Percentiles rank a stretch among this genome's conserved stretches.
These are phyloP conservation scores for Paxillus rubicundulus DNA, from an alignment of 768 basidiomycete species.

Conservation along the genomic window DNA sequence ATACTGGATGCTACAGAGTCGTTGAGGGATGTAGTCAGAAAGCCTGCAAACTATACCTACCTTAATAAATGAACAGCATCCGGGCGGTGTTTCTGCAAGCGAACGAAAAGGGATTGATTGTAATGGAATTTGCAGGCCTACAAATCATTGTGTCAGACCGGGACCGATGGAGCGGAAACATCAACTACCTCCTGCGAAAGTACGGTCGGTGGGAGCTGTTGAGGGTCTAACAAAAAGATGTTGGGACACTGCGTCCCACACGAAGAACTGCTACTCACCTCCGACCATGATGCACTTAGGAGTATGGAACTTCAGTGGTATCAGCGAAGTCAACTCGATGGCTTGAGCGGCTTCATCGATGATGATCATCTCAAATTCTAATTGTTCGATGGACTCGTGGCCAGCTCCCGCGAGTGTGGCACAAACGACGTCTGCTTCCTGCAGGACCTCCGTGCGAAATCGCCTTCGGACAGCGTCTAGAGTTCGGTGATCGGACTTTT, in stretches of 20 bases:
- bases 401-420: conserved; percentile 91
- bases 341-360: conserved; percentile 99
- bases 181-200: conserved; percentile 54
- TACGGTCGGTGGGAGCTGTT: conserved; percentile 95
- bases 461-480: conserved; percentile 78
- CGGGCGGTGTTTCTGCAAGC: conserved; percentile 75
- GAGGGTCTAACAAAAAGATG: conserved; percentile 53
- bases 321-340: conserved; percentile 90
- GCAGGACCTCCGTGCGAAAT: conserved; percentile 70
- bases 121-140: conserved; percentile 73
- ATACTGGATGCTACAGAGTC: conserved; percentile 81
- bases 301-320: conserved; percentile 88
- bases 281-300: conserved; percentile 91
- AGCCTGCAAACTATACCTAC: conserved; percentile 38
- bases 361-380: conserved; percentile 93
- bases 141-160: conserved; percentile 1
- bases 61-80: conserved; percentile 90
- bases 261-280: conserved; percentile 40
- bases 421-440: conserved; percentile 91
- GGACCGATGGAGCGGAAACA: conserved; percentile 26
- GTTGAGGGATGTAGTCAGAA: neutral
- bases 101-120: conserved; percentile 90
- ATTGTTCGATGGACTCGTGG: conserved; percentile 76
- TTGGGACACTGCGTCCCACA: neutral
- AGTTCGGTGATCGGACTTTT: conserved; percentile 76